phyloP scores from a whole-genome alignment of 2,329 filamentous ascomycete genomes.

The Alternaria ethzedia region DNA sequence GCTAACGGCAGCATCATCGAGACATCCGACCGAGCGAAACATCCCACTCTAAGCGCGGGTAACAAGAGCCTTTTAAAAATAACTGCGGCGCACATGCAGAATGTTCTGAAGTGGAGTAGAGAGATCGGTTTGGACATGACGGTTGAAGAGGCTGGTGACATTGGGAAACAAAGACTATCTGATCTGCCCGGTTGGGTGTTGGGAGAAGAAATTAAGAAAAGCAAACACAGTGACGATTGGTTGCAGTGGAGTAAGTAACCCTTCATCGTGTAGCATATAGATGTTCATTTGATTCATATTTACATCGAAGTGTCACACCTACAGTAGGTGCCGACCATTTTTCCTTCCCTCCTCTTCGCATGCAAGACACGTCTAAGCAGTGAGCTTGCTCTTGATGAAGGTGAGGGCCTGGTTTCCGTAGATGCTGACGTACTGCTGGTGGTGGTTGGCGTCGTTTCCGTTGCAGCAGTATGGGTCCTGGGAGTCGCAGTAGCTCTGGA shows the following conservation, averaged over 20 bases:
- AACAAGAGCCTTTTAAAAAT: neutral
- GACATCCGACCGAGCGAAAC: neutral
- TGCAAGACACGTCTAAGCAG: slow-evolving; percentile 27
- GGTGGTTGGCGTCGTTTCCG: slow-evolving; percentile 64
- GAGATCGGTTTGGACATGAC: neutral
- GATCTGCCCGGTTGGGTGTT: neutral
- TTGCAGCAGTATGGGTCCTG: slow-evolving; percentile 71
- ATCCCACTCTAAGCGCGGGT: neutral
- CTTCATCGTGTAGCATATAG: neutral
- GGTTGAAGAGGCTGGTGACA: neutral
- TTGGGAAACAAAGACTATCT: neutral
- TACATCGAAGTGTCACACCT: neutral
- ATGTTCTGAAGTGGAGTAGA: neutral
- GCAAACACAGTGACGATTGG: neutral
- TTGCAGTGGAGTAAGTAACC: neutral
- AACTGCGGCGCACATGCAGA: neutral
- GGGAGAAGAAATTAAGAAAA: neutral
- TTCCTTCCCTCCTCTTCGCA: neutral
- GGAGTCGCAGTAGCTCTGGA: slow-evolving; percentile 70
- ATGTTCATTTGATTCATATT: no score
- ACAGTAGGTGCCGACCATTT: neutral
- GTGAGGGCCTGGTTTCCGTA: slow-evolving; percentile 65
- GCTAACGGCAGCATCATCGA: neutral
- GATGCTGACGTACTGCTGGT: slow-evolving; percentile 67
- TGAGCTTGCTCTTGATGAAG: slow-evolving; percentile 65